phyloP scores from a whole-genome alignment of 1,284 basidiomycete genomes.

The Erythrobasidium hasegawianum region DNA sequence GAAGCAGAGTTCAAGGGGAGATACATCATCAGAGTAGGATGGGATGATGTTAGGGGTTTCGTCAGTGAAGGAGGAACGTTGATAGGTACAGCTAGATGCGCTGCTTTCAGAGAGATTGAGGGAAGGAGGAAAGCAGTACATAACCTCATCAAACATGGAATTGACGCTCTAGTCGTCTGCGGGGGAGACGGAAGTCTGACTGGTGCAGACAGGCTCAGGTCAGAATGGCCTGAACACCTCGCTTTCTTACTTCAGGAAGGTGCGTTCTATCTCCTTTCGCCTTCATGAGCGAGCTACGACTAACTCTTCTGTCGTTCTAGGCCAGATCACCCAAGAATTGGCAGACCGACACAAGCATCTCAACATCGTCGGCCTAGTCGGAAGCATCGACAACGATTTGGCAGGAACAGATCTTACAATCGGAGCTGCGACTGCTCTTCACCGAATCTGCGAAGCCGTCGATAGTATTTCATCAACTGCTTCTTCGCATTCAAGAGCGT shows the following conservation, averaged over 20 bases:
- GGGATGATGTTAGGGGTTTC: constrained; percentile 97
- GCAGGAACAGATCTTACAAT: constrained; percentile 95
- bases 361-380: constrained; percentile 93
- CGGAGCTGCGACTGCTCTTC: constrained; percentile 89
- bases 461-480: constrained; percentile 98
- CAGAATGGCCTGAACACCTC: constrained; percentile 87
- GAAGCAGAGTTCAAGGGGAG: constrained; percentile 76
- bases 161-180: constrained; percentile 93
- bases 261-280: constrained; percentile 26
- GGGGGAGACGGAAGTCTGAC: constrained; percentile 96
- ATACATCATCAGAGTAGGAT: constrained; percentile 91
- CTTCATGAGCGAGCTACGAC: neutral
- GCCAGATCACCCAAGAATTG: constrained; percentile 71
- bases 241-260: constrained; percentile 64
- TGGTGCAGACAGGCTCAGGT: constrained; percentile 87
- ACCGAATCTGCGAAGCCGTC: constrained; percentile 94
- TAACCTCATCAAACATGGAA: constrained; percentile 90
- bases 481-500: constrained; percentile 90
- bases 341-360: constrained; percentile 70
- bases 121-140: constrained; percentile 80
- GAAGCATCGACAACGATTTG: constrained; percentile 99
- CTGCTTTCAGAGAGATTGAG: constrained; percentile 77
- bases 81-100: constrained; percentile 90
- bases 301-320: constrained; percentile 43
- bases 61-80: constrained; percentile 92